Conservation (phyloP, 208 protist species). For the Trypanosoma melophagium region DNA sequence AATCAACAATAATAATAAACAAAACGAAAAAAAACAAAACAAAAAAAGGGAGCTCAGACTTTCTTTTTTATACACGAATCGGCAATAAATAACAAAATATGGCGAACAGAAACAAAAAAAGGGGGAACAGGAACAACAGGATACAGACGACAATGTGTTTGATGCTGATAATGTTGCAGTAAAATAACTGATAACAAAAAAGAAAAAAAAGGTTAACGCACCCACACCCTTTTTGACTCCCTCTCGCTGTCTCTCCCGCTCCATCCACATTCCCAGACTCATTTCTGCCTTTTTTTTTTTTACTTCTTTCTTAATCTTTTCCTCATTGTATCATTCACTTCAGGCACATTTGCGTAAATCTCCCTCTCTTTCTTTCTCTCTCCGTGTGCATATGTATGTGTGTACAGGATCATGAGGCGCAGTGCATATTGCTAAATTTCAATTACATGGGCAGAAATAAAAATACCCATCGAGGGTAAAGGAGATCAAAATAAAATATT, state of each 20-base stretch:
- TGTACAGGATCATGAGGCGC: too few species aligned
- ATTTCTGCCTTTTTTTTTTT: not conserved
- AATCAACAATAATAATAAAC: too few species aligned
- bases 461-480: too few species aligned
- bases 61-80: not conserved
- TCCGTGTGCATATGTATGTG: not conserved
- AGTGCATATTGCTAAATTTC: too few species aligned
- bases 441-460: too few species aligned
- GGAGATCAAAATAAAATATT: too few species aligned
- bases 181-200: too few species aligned
- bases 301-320: conserved; percentile 5
- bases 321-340: not conserved
- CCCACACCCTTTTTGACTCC: too few species aligned
- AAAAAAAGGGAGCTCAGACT: not conserved
- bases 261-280: not conserved
- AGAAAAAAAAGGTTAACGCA: too few species aligned
- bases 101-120: not conserved
- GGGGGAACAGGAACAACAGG: not conserved
- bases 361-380: conserved; percentile 4
- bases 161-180: too few species aligned
- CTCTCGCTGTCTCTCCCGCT: not conserved
- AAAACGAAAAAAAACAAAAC: not conserved
- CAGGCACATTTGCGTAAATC: not conserved
- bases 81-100: not conserved
- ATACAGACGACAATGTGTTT: not conserved